Percentiles rank a stretch among this genome's conserved stretches.
These are phyloP conservation scores for Barnettozyma vustinii DNA, from an alignment of 805 yeast genomes.

Conservation along the genomic window DNA sequence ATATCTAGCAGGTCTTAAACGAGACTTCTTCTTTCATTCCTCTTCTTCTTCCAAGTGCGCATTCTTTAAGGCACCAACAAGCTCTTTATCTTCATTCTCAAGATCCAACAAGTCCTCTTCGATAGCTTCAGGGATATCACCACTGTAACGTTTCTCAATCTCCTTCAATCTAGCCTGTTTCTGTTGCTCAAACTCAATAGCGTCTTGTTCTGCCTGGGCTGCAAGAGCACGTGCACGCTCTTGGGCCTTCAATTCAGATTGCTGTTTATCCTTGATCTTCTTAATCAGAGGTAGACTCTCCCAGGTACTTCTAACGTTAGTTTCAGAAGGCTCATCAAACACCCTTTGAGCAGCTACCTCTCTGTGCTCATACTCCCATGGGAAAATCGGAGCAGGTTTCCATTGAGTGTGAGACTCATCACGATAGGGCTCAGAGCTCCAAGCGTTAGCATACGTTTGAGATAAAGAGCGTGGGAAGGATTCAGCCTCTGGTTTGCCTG, in stretches of 20 bases:
- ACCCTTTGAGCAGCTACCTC: conserved; percentile 17
- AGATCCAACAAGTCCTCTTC: conserved; percentile 10
- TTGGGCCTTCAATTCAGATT: conserved; percentile 9
- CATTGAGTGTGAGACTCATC: not conserved
- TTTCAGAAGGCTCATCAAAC: conserved; percentile 14
- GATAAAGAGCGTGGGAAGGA: conserved; percentile 14
- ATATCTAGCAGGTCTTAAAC: not conserved
- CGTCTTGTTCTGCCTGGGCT: conserved; percentile 17
- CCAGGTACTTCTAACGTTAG: conserved; percentile 16
- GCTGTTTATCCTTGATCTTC: conserved; percentile 16
- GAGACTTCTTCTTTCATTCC: not conserved
- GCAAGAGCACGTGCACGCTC: conserved; percentile 7
- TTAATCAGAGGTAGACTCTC: conserved; percentile 18
- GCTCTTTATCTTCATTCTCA: conserved; percentile 5
- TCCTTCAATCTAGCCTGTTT: conserved; percentile 18
- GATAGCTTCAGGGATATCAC: conserved; percentile 2
- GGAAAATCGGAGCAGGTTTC: conserved; percentile 25
- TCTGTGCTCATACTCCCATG: conserved; percentile 25
- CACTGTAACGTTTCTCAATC: conserved; percentile 15
- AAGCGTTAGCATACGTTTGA: not conserved
- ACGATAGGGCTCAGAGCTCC: conserved; percentile 1
- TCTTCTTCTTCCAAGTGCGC: not conserved
- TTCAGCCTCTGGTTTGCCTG: conserved; percentile 25
- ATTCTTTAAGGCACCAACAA: conserved; percentile 1
- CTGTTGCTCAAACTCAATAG: conserved; percentile 15